Percentiles rank a stretch among this genome's conserved stretches.
phyloP scores from a whole-genome alignment of 2,329 filamentous ascomycete genomes.

The Xylariaceae sp. region DNA sequence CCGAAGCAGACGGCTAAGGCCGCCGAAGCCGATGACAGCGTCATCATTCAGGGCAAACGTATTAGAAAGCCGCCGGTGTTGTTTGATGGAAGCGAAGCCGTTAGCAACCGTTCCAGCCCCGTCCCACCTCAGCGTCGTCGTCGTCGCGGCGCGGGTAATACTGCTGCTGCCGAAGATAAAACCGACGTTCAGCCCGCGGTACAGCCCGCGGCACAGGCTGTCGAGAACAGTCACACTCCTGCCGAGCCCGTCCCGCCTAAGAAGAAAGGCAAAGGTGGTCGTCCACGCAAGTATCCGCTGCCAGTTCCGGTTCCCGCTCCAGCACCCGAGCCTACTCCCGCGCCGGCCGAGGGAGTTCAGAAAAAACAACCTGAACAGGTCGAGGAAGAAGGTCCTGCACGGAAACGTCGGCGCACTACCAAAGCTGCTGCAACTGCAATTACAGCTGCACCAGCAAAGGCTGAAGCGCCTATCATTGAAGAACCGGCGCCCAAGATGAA shows the following conservation, averaged over 20 bases:
- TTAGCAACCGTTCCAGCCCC: conserved; percentile 49
- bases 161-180: conserved; percentile 21
- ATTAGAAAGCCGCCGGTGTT: conserved; percentile 47
- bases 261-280: conserved; percentile 31
- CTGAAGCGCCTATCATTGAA: conserved; percentile 10
- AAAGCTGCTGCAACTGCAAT: background rate
- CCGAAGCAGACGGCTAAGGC: conserved; percentile 54
- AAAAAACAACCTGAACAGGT: background rate
- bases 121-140: conserved; percentile 29
- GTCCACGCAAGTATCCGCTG: conserved; percentile 28
- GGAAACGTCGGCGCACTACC: conserved; percentile 27
- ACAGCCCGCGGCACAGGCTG: conserved; percentile 1
- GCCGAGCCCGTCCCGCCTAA: conserved; percentile 24
- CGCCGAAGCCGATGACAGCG: conserved; percentile 45
- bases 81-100: conserved; percentile 46
- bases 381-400: conserved; percentile 19
- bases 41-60: conserved; percentile 47
- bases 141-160: conserved; percentile 18
- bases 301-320: conserved; percentile 21
- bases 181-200: conserved; percentile 14
- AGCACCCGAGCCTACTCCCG: conserved; percentile 18
- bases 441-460: background rate
- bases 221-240: conserved; percentile 5
- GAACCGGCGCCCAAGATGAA: conserved; percentile 8
- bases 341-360: conserved; percentile 14